Evolutionary conservation across 208 protist species (phyloP).

Genomic region (Herpetomonas muscarum): DNA sequence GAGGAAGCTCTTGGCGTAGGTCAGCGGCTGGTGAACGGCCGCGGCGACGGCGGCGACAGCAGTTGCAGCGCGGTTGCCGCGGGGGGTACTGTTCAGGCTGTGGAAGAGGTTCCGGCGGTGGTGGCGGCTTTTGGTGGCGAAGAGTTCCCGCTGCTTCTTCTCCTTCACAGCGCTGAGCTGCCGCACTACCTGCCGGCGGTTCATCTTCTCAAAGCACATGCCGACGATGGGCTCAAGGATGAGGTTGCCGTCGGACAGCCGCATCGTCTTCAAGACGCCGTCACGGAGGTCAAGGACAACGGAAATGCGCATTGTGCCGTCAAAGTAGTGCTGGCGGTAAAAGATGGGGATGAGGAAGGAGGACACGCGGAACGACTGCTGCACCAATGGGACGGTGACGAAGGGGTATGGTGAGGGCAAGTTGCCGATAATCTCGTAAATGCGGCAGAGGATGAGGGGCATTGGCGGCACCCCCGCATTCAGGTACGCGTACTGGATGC

Average conservation of each 20-base stretch:
- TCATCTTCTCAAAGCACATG: slow-evolving; percentile 51
- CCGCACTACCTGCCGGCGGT: slow-evolving; percentile 31
- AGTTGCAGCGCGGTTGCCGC: not conserved
- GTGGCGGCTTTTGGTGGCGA: not conserved
- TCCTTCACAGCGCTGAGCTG: slow-evolving; percentile 16
- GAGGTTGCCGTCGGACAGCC: slow-evolving; percentile 42
- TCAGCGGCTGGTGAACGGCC: not conserved
- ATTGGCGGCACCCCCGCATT: slow-evolving; percentile 35
- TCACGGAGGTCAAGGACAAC: slow-evolving; percentile 58
- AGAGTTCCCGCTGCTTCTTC: not conserved
- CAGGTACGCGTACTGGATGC: slow-evolving; percentile 48
- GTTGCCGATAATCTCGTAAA: slow-evolving; percentile 55
- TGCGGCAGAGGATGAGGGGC: slow-evolving; percentile 50
- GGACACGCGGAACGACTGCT: slow-evolving; percentile 53
- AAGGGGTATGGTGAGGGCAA: slow-evolving; percentile 55
- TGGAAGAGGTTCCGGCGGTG: not conserved
- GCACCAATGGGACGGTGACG: slow-evolving; percentile 37
- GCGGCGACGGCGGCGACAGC: too few relatives aligned
- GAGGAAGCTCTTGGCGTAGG: slow-evolving; percentile 18
- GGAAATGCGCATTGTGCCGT: slow-evolving; percentile 35
- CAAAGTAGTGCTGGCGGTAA: slow-evolving; percentile 49
- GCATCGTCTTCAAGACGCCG: slow-evolving; percentile 48
- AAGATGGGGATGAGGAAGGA: slow-evolving; percentile 44
- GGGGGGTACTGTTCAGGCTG: not conserved
- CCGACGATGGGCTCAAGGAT: slow-evolving; percentile 34